Evolutionary conservation across 306 rosid genomes (phyloP).

Genomic region (Abrus precatorius): DNA sequence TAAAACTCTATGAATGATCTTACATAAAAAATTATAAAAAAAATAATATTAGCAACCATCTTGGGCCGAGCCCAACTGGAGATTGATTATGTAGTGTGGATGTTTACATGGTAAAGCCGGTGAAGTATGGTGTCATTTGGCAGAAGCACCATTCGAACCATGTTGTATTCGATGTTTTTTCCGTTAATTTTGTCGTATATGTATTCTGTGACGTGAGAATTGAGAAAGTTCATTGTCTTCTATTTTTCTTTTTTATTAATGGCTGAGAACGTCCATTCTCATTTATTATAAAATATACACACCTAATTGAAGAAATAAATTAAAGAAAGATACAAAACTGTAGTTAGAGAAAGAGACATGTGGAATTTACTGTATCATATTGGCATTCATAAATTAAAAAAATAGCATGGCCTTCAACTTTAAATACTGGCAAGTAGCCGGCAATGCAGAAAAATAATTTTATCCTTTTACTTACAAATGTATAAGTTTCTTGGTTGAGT

Average conservation of each 20-base stretch:
- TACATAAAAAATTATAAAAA: no score
- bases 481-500: neutral
- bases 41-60: no score
- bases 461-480: neutral
- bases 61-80: constrained; percentile 13
- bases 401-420: constrained; percentile 1
- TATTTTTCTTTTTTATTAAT: neutral
- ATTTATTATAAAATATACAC: neutral
- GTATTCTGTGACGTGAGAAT: neutral
- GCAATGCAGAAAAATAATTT: neutral
- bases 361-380: no score
- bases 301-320: neutral
- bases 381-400: constrained; percentile 1
- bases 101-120: neutral
- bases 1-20: no score
- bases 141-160: neutral
- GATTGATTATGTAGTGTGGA: neutral
- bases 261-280: neutral
- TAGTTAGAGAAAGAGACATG: constrained; percentile 33
- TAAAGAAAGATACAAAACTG: no score
- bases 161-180: neutral
- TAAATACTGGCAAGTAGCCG: neutral
- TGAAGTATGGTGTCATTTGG: constrained; percentile 27
- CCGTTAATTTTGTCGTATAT: constrained; percentile 20
- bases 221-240: constrained; percentile 37